A percentile compares a stretch with the other conserved stretches of the same genome.
Evolutionary conservation across 176 grass and related monocot species (phyloP).

Genomic region (Aegilops longissima): DNA sequence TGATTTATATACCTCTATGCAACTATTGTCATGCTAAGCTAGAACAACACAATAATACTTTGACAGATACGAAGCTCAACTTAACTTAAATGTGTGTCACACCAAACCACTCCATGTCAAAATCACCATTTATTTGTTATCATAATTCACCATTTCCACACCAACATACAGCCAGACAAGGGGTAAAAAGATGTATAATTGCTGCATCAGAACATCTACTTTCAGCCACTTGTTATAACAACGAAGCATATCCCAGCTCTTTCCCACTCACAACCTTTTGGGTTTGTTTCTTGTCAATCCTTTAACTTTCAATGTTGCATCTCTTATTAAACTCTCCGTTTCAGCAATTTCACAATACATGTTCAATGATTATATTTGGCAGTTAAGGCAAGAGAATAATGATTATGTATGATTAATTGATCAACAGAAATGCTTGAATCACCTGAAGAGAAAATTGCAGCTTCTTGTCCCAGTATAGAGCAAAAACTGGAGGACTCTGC

Average conservation of each 20-base stretch:
- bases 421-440: slow-evolving; percentile 22
- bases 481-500: slow-evolving; percentile 74
- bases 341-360: not conserved
- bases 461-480: slow-evolving; percentile 97
- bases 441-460: slow-evolving; percentile 98
- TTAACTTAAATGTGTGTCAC: not conserved
- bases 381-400: not conserved
- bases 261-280: not conserved
- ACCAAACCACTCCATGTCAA: not conserved
- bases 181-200: not conserved
- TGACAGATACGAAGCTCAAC: slow-evolving; percentile 6
- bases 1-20: not conserved
- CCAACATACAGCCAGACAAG: not conserved
- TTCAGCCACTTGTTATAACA: not conserved
- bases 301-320: not conserved
- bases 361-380: not conserved
- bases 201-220: not conserved
- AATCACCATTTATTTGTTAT: not conserved
- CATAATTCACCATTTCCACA: not conserved
- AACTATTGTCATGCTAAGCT: not conserved
- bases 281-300: slow-evolving; percentile 20
- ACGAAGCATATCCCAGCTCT: no score
- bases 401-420: not conserved
- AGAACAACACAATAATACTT: not conserved
- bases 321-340: not conserved